Evolutionary conservation across 306 rosid species (phyloP).

Genomic region (Sicyos edulis): DNA sequence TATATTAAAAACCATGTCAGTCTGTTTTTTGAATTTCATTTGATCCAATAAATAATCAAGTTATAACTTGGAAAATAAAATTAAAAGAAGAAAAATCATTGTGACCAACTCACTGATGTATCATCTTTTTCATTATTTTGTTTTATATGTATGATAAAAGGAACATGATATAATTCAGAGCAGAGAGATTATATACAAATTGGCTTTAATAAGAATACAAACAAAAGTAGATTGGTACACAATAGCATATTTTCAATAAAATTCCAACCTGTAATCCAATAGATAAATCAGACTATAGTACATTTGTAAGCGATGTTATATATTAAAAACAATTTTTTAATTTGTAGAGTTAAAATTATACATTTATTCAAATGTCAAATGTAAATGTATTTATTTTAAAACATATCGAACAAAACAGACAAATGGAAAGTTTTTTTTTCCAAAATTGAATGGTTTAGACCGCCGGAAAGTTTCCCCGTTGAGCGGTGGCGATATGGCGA

Average conservation of each 20-base stretch:
- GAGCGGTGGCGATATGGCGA: not conserved
- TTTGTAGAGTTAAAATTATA: too few species aligned
- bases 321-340: too few species aligned
- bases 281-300: not conserved
- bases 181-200: not conserved
- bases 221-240: not conserved
- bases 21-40: not conserved
- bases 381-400: too few species aligned
- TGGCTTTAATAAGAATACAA: not conserved
- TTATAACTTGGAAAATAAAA: not conserved
- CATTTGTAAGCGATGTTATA: too few species aligned
- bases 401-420: too few species aligned
- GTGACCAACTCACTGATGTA: slow-evolving; percentile 4
- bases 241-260: not conserved
- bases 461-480: slow-evolving; percentile 14
- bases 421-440: too few species aligned
- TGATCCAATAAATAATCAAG: not conserved
- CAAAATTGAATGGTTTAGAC: too few species aligned
- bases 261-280: not conserved
- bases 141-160: not conserved
- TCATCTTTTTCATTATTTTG: slow-evolving; percentile 1
- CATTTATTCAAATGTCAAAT: too few species aligned
- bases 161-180: not conserved
- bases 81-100: not conserved
- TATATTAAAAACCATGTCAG: not conserved